Conservation (phyloP, 1,284 basidiomycete species). For the Fomitopsis schrenkii region DNA sequence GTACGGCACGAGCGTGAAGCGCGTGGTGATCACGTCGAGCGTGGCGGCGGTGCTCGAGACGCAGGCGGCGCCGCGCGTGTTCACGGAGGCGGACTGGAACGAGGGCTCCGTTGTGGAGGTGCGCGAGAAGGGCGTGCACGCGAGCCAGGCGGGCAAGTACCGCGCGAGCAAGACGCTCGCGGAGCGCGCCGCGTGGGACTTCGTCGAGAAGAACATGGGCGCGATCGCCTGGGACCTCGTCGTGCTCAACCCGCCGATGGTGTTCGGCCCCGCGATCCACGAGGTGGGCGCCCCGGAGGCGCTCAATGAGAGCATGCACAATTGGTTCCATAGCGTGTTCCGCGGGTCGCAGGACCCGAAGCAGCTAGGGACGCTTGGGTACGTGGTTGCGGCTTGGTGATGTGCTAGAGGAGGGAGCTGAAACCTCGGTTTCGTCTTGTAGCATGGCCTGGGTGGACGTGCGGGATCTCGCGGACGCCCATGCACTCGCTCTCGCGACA, state of each 20-base stretch:
- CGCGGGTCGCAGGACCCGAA: conserved; percentile 20
- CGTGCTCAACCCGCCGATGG: conserved; percentile 54
- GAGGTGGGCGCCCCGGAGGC: conserved; percentile 40
- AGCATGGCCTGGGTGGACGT: conserved; percentile 49
- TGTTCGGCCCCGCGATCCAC: conserved; percentile 46
- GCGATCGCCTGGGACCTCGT: conserved; percentile 48
- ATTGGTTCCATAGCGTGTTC: conserved; percentile 31
- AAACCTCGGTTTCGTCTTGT: not conserved
- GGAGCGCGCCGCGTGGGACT: conserved; percentile 60
- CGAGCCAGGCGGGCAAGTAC: conserved; percentile 43
- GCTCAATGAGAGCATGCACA: conserved; percentile 50
- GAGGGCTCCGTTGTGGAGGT: conserved; percentile 44
- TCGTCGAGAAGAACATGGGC: conserved; percentile 49
- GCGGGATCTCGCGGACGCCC: conserved; percentile 57
- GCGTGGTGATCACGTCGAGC: conserved; percentile 61
- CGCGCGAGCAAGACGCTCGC: conserved; percentile 65
- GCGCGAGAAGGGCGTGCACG: conserved; percentile 47
- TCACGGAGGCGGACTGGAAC: conserved; percentile 64
- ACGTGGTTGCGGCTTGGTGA: not conserved
- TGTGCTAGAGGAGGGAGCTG: not conserved
- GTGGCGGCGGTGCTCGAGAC: conserved; percentile 41
- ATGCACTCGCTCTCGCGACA: conserved; percentile 49
- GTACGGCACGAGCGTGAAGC: conserved; percentile 43
- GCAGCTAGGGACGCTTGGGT: conserved; percentile 15
- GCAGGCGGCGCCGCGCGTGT: conserved; percentile 17